Base-by-base conservation (phyloP, 75 land plant genomes). In the Sequoiadendron giganteum region DNA sequence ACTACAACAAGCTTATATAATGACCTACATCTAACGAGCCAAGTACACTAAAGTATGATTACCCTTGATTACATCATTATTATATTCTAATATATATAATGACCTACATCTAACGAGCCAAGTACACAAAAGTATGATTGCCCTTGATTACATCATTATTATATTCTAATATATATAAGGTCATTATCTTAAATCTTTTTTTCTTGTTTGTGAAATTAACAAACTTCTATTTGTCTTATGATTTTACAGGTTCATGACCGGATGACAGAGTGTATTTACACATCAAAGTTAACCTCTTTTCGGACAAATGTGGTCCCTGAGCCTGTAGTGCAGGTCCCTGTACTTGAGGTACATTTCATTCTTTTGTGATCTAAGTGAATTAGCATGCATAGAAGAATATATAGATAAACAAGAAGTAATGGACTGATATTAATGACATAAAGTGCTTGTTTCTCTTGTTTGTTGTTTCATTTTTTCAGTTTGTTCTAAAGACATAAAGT, bases 181-280 rank as follows among this genome's bases (percentile, higher is more conserved):
- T 30, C 48, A 10, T 14, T 47, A 83, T 83, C 16, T 25, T 48
- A 83, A 48, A 30, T 3, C 48, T 45, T 49, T 40, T 49, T 8
- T 84, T 49, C 13, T 48, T 84, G 34, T n/a, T 84, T 49, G 48
- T 18, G 0, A 49, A 84, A 84, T 49, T 54, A 52, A 30, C 56
- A 1, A 40, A 79, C 8, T 8, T 79, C 6, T 43, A 28, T 25
- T 80, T 81, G 25, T 81, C 43, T 43, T 54, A 18, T 34, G 28
- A 54, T 15, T 39, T 47, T 43, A 21, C 89, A 93, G 93, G 95
- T 97, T 79, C 99, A 97, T 92, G 99, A 98, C 86, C 92, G 97
- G 85, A 98, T 98, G 99, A 98, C 99, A 32, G 99, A 98, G 86
- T 96, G 95, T 68, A 90, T 98, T 34, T 98, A 98, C 80, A 55